Percentiles rank a stretch among this genome's conserved stretches.
phyloP scores from a whole-genome alignment of 805 yeast species.

The Metschnikowia peoriensis region DNA sequence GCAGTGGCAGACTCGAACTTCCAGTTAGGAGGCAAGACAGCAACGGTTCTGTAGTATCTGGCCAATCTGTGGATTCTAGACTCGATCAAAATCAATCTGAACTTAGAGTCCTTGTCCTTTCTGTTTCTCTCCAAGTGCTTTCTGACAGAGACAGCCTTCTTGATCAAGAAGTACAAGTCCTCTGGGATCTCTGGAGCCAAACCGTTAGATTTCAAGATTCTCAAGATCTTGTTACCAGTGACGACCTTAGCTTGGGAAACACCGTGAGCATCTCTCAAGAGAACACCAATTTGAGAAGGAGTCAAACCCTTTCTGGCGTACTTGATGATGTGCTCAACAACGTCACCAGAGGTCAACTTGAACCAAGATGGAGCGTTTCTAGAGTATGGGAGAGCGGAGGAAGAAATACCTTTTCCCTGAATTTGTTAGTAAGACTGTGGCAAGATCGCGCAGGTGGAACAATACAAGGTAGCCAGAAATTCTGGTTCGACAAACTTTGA shows the following conservation, averaged over 20 bases:
- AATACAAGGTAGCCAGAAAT: constrained; percentile 6
- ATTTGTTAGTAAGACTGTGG: constrained; percentile 18
- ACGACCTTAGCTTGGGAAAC: constrained; percentile 95
- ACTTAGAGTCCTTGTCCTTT: constrained; percentile 99
- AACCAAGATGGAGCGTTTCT: constrained; percentile 99
- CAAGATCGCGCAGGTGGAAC: neutral
- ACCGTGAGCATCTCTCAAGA: constrained; percentile 99
- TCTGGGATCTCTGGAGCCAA: constrained; percentile 99
- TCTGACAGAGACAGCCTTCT: constrained; percentile 99
- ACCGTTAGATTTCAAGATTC: constrained; percentile 99
- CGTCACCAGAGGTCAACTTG: constrained; percentile 93
- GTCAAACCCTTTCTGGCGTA: constrained; percentile 99
- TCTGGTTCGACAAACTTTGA: constrained; percentile 4
- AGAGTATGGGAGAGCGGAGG: constrained; percentile 99
- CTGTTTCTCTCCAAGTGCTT: constrained; percentile 99
- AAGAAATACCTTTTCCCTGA: constrained; percentile 98
- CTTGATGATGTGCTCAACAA: constrained; percentile 97
- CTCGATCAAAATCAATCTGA: constrained; percentile 99
- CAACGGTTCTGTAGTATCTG: constrained; percentile 99
- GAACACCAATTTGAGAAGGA: constrained; percentile 99
- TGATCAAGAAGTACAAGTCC: constrained; percentile 97
- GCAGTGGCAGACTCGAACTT: constrained; percentile 99
- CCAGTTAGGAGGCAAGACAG: constrained; percentile 99
- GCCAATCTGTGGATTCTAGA: constrained; percentile 99
- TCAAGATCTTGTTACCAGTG: constrained; percentile 99